A percentile compares a stretch with the other conserved stretches of the same genome.
These are phyloP conservation scores for Claviceps capensis DNA, from an alignment of 2,329 filamentous ascomycete species.

Conservation along the genomic window DNA sequence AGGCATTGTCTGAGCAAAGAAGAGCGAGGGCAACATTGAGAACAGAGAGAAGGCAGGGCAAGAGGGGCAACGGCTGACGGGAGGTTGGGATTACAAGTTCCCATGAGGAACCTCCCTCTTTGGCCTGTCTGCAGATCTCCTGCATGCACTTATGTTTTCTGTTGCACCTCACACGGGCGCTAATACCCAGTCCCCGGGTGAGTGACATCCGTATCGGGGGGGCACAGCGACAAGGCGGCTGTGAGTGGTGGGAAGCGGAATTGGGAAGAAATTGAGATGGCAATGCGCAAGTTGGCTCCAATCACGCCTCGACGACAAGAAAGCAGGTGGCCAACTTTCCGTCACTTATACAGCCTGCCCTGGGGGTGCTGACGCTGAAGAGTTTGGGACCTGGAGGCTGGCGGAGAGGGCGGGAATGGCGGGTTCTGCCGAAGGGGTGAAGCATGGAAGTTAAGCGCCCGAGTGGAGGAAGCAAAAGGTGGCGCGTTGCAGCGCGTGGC, in stretches of 20 bases:
- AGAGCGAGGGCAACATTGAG: neutral
- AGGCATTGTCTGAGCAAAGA: neutral
- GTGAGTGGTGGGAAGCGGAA: neutral
- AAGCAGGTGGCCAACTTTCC: neutral
- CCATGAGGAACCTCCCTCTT: neutral
- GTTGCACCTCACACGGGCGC: neutral
- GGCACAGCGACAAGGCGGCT: neutral
- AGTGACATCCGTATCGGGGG: neutral
- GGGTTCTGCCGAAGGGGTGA: neutral
- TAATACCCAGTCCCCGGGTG: neutral
- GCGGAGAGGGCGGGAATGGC: neutral
- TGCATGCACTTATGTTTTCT: no score
- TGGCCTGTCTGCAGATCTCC: neutral
- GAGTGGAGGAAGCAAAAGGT: neutral
- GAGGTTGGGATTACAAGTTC: neutral
- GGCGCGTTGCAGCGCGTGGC: neutral
- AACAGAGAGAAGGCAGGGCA: neutral
- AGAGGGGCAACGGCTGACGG: neutral
- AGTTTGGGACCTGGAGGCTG: neutral
- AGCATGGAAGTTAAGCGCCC: slow-evolving; percentile 1
- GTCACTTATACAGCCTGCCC: neutral
- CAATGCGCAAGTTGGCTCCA: neutral
- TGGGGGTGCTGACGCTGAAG: neutral
- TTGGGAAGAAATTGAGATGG: neutral
- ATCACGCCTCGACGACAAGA: neutral